phyloP scores from a whole-genome alignment of 116 monocot genomes.

The Phalaenopsis hybrid region DNA sequence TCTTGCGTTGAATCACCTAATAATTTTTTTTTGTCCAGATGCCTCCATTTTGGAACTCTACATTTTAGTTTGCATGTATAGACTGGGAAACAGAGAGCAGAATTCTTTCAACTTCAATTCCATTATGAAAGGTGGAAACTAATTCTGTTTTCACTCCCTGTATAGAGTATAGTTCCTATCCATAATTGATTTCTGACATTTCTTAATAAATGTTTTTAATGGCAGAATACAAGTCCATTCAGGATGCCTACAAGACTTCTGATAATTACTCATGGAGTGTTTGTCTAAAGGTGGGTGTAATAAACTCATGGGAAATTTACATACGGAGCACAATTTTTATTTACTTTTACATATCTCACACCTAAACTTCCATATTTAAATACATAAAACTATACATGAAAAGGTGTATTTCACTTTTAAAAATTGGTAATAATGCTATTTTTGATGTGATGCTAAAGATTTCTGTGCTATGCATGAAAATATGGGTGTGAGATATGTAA shows the following conservation, averaged over 20 bases:
- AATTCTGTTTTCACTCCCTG: too few species aligned
- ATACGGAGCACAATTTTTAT: too few species aligned
- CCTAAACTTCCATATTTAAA: too few species aligned
- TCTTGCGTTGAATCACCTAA: neutral
- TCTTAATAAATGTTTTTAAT: neutral
- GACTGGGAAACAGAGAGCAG: constrained; percentile 64
- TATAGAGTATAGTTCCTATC: neutral
- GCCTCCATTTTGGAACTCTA: constrained; percentile 86
- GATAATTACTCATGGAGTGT: constrained; percentile 50
- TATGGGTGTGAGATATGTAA: too few species aligned
- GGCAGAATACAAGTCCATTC: constrained; percentile 78
- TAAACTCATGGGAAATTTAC: too few species aligned
- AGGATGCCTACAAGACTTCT: constrained; percentile 76
- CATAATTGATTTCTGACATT: constrained; percentile 2
- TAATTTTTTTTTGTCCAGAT: constrained; percentile 26
- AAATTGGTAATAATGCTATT: too few species aligned
- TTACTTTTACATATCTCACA: too few species aligned
- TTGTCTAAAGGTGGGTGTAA: constrained; percentile 53
- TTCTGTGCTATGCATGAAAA: too few species aligned
- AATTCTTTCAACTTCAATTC: constrained; percentile 75
- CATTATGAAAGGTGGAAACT: constrained; percentile 64
- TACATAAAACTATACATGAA: too few species aligned
- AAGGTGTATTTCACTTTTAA: too few species aligned
- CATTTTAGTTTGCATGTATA: constrained; percentile 87
- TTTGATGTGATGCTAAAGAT: too few species aligned